phyloP scores from a whole-genome alignment of 805 yeast genomes.

The Metschnikowia shivogae region DNA sequence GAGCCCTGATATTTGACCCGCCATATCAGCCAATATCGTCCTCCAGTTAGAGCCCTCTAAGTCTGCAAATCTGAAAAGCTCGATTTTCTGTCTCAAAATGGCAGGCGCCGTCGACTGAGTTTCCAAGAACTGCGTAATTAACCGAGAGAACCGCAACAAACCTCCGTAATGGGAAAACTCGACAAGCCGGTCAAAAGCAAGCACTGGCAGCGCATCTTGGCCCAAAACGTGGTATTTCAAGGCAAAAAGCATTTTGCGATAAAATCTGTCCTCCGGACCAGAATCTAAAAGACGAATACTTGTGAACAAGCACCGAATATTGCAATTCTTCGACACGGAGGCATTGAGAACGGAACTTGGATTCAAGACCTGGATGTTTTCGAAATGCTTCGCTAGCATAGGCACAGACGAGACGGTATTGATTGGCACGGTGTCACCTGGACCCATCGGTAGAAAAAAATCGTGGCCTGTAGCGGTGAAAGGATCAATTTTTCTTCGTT shows the following conservation, averaged over 20 bases:
- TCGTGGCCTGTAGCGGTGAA: neutral
- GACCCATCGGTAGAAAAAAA: neutral
- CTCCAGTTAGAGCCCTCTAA: neutral
- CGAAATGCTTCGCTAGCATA: constrained; percentile 17
- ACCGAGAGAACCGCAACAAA: neutral
- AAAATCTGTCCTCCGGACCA: constrained; percentile 3
- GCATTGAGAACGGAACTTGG: constrained; percentile 12
- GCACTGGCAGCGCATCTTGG: constrained; percentile 6
- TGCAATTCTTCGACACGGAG: neutral
- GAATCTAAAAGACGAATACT: constrained; percentile 8
- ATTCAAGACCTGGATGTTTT: constrained; percentile 17
- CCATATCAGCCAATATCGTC: neutral
- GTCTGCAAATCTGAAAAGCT: neutral
- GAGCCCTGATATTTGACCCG: neutral
- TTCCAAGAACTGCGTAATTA: neutral
- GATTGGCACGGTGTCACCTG: constrained; percentile 5
- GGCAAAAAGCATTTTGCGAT: constrained; percentile 9
- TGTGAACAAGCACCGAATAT: constrained; percentile 7
- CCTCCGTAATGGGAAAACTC: constrained; percentile 5
- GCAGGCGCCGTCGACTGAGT: constrained; percentile 2
- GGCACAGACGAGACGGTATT: constrained; percentile 18
- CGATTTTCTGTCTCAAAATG: constrained; percentile 7
- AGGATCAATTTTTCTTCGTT: neutral
- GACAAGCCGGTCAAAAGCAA: constrained; percentile 4
- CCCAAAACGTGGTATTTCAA: constrained; percentile 9